Evolutionary conservation across 805 yeast species (phyloP), one percentile per base, ranked within the genome.

Genomic region (Myxozyma neglecta): DNA sequence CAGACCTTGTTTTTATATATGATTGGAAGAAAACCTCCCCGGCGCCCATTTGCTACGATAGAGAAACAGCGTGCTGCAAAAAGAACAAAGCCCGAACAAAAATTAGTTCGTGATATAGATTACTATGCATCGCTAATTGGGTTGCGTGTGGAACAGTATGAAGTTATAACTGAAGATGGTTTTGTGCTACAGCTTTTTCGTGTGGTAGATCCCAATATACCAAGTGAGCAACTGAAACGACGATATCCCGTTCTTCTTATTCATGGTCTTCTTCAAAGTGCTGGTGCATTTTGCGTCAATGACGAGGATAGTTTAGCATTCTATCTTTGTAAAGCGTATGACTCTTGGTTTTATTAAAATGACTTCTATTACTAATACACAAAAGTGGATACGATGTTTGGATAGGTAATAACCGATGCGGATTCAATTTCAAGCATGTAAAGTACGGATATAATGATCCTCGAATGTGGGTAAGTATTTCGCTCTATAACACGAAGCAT

Each of bases 331-430:
- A 75, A 77, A 37, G 73, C 63, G 66, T 59, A 18, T 4, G 57
- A 8, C 10, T 42, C 10, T n/a, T 13, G 24, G 3, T 2, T 42
- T 42, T 7, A 2, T 42, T 13, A 3, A 13, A 3, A 42, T 5
- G 46, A 13, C 16, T 10, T 45, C n/a, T 46, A 32, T 49, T n/a
- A 40, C 35, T 10, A 16, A 14, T 20, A 29, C 32, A 18, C 4
- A 5, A 8, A 49, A 63, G 77, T 32, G 92, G 94, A 0, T 89
- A 80, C 70, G 97, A 91, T 68, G 90, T 91, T 8, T 91, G 97
- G 97, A 72, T 91, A 57, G 97, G 97, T 0, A 90, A 91, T 70
- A 92, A 91, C 71, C 76, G 99, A 64, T 87, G 97, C 67, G 96
- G 97, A 6, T 88, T 92, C 71, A 78, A 82, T 44, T 89, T 96